Conservation (phyloP, 2,329 filamentous ascomycete genomes). For the Chaetomium globosum region DNA sequence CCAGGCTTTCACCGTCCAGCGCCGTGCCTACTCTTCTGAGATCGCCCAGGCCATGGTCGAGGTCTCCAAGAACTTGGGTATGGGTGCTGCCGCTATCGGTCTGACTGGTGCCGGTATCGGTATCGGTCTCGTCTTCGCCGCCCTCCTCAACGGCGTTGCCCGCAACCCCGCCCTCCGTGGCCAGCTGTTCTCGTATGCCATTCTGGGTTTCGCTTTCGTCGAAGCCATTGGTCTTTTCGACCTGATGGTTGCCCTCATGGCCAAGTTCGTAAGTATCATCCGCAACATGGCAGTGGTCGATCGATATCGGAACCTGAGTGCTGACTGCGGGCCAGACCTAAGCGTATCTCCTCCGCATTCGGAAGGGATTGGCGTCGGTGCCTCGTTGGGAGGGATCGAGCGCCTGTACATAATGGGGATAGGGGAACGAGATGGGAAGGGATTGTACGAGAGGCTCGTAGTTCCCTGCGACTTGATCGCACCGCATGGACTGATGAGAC, state of each 20-base stretch:
- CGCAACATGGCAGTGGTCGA: slow-evolving; percentile 3
- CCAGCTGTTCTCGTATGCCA: slow-evolving; percentile 95
- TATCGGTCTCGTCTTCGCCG: slow-evolving; percentile 93
- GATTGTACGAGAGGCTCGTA: slow-evolving; percentile 36
- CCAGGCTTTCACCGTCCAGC: slow-evolving; percentile 62
- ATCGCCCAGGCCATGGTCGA: slow-evolving; percentile 86
- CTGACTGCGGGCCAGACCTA: slow-evolving; percentile 36
- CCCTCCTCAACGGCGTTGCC: slow-evolving; percentile 85
- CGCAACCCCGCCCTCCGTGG: slow-evolving; percentile 93
- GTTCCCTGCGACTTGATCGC: slow-evolving; percentile 28
- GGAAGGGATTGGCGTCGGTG: slow-evolving; percentile 33
- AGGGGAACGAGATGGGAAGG: slow-evolving; percentile 27
- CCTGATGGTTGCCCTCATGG: slow-evolving; percentile 91
- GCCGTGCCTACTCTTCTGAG: slow-evolving; percentile 83
- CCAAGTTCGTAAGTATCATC: slow-evolving; percentile 73
- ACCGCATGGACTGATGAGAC: slow-evolving; percentile 29
- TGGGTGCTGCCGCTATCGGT: slow-evolving; percentile 88
- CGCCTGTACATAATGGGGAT: slow-evolving; percentile 38
- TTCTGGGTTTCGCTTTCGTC: slow-evolving; percentile 94
- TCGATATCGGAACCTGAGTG: slow-evolving; percentile 12
- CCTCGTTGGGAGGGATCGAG: slow-evolving; percentile 32
- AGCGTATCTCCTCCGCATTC: slow-evolving; percentile 32
- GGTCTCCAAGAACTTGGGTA: slow-evolving; percentile 88
- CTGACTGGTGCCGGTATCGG: slow-evolving; percentile 90
- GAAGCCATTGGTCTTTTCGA: slow-evolving; percentile 89